phyloP scores from a whole-genome alignment of 495 filamentous ascomycete genomes.

The Physcia stellaris region DNA sequence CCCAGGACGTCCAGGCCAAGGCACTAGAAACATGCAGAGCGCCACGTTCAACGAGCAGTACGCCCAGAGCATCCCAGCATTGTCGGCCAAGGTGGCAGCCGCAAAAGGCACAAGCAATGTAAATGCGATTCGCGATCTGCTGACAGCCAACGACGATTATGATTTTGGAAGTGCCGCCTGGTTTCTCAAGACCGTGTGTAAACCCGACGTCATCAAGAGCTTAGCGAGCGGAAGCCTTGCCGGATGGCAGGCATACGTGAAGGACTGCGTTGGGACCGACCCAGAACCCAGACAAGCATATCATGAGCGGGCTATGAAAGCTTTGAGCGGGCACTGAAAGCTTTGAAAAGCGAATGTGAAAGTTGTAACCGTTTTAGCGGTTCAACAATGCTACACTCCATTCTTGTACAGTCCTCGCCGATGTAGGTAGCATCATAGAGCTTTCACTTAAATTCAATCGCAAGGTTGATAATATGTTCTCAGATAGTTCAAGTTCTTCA shows the following conservation, averaged over 20 bases:
- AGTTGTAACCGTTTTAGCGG: conserved; percentile 22
- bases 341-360: conserved; percentile 26
- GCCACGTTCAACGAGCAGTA: conserved; percentile 43
- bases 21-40: conserved; percentile 41
- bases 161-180: conserved; percentile 66
- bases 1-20: conserved; percentile 53
- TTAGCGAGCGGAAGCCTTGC: conserved; percentile 37
- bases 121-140: conserved; percentile 40
- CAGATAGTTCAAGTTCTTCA: conserved; percentile 52
- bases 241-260: conserved; percentile 51
- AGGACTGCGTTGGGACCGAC: conserved; percentile 44
- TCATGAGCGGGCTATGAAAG: no score
- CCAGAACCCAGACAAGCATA: conserved; percentile 36
- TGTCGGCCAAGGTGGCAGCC: conserved; percentile 23
- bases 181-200: conserved; percentile 59
- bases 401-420: conserved; percentile 41
- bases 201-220: conserved; percentile 22
- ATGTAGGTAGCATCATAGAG: conserved; percentile 39
- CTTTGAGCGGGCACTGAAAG: no score
- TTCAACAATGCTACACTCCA: conserved; percentile 57
- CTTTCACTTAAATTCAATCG: conserved; percentile 29
- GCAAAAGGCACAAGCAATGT: conserved; percentile 20
- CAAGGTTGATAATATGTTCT: conserved; percentile 31
- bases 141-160: conserved; percentile 40
- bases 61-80: conserved; percentile 38